Base-by-base conservation (phyloP, 352 stramenopile genomes). In the Thraustochytrium sp. region DNA sequence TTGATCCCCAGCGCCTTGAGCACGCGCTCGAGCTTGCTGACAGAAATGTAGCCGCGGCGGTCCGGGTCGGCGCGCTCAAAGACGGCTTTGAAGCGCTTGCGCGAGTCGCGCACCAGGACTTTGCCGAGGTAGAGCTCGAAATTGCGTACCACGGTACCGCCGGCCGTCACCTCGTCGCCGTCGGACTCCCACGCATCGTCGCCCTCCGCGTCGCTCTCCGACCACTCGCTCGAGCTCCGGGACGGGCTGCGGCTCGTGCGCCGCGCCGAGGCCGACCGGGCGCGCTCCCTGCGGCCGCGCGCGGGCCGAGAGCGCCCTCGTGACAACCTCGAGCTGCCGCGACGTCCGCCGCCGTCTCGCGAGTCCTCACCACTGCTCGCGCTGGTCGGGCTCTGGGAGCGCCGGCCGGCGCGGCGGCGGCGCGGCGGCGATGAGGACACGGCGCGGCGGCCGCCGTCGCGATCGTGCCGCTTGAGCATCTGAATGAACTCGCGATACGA, bases 51-150 rank as follows among this genome's bases (percentile, higher is more conserved):
- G 34, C 68, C 68, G 13, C 48, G 53, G 11, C 31, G 9, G 26
- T 63, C 11, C 18, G 18, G 37, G 53, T 80, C 68, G 26, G 40
- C 68, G 18, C 53, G 48, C 42, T 64, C 46, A 72, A 80, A 80
- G 8, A 44, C 68, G 8, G 48, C n/a, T 42, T 80, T 80, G 68
- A 55, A 80, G 18, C 53, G 48, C 31, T 80, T 61, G 29, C 53
- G 31, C 51, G 31, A 75, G 51, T 80, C 68, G 21, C 63, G 76
- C 44, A 46, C 11, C 4, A 80, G 18, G 31, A 46, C 31, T 29
- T 53, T 61, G 34, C 68, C 68, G 34, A 80, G 16, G 38, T 80
- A 80, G 34, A 26, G n/a, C 38, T 80, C 68, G 26, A 80, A 80
- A 11, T 80, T 80, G 37, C 40, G 68, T n/a, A 80, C 31, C 34